Percentiles rank a stretch among this genome's conserved stretches.
phyloP scores from a whole-genome alignment of 495 filamentous ascomycete genomes.

The Durotheca rogersii region DNA sequence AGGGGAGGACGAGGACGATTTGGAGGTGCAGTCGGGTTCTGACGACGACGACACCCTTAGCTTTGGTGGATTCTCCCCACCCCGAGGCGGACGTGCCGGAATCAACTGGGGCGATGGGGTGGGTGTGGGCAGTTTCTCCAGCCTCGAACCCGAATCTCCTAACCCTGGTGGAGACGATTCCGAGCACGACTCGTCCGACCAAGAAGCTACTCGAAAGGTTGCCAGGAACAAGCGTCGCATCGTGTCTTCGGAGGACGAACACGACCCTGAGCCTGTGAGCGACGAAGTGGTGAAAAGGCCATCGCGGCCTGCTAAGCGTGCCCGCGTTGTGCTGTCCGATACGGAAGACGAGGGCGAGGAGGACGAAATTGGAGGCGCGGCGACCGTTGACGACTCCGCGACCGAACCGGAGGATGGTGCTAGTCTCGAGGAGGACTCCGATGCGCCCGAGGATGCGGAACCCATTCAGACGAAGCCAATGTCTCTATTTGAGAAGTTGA shows the following conservation, averaged over 20 bases:
- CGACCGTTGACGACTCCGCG: not conserved
- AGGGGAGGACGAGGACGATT: conserved; percentile 26
- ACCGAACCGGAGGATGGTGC: conserved; percentile 2
- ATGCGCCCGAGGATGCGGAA: conserved; percentile 15
- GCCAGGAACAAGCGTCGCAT: conserved; percentile 29
- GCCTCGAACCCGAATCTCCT: conserved; percentile 18
- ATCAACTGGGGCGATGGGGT: not conserved
- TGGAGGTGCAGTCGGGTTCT: conserved; percentile 13
- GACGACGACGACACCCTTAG: conserved; percentile 26
- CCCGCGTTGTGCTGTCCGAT: conserved; percentile 18
- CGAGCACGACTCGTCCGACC: conserved; percentile 6
- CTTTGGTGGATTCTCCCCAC: conserved; percentile 30
- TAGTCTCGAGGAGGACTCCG: conserved; percentile 3
- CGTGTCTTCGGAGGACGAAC: conserved; percentile 31
- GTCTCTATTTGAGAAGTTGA: conserved; percentile 27
- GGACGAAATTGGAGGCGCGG: conserved; percentile 21
- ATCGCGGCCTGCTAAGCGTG: conserved; percentile 14
- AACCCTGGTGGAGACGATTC: conserved; percentile 5
- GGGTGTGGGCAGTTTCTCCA: conserved; percentile 13
- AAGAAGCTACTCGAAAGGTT: conserved; percentile 8
- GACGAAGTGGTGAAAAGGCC: not conserved
- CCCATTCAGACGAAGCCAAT: conserved; percentile 12
- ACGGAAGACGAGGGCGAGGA: conserved; percentile 29
- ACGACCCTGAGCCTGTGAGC: conserved; percentile 3
- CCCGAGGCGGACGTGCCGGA: conserved; percentile 10